Percentiles rank a stretch among this genome's conserved stretches.
Evolutionary conservation across 1,139 yeast genomes (phyloP).

Genomic region (Kazachstania sp.): DNA sequence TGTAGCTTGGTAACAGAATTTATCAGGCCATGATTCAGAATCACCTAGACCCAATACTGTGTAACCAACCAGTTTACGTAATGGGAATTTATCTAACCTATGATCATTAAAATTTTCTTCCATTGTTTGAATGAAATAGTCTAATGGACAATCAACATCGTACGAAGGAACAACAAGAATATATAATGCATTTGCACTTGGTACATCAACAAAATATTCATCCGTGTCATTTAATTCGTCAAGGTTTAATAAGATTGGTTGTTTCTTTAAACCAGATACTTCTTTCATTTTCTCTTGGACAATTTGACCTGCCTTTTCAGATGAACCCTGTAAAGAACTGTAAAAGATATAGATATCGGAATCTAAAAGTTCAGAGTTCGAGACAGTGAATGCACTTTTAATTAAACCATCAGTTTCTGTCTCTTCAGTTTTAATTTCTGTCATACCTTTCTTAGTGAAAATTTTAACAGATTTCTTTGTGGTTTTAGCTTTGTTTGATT

Average conservation of each 20-base stretch:
- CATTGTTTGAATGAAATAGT: slow-evolving; percentile 73
- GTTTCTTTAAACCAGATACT: slow-evolving; percentile 33
- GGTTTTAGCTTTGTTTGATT: slow-evolving; percentile 4
- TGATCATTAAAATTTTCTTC: slow-evolving; percentile 78
- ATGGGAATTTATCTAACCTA: slow-evolving; percentile 74
- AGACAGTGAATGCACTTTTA: slow-evolving; percentile 29
- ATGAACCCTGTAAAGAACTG: slow-evolving; percentile 78
- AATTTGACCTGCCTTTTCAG: slow-evolving; percentile 57
- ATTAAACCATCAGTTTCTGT: slow-evolving; percentile 15
- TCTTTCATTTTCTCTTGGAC: slow-evolving; percentile 28
- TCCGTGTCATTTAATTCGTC: slow-evolving; percentile 84
- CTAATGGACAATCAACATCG: slow-evolving; percentile 88
- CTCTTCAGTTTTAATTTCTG: neutral
- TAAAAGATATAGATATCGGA: slow-evolving; percentile 54
- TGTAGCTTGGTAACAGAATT: slow-evolving; percentile 81
- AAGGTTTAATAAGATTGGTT: slow-evolving; percentile 55
- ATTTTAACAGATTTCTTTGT: slow-evolving; percentile 5
- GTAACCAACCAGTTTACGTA: slow-evolving; percentile 61
- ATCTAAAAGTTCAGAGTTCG: slow-evolving; percentile 27
- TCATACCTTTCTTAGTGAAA: slow-evolving; percentile 5
- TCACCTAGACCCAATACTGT: slow-evolving; percentile 87
- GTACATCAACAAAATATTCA: slow-evolving; percentile 65
- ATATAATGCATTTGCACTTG: slow-evolving; percentile 48
- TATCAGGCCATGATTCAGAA: slow-evolving; percentile 74
- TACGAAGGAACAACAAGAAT: slow-evolving; percentile 79